Conservation (phyloP, 768 basidiomycete species). For the Tylopilus balloui region DNA sequence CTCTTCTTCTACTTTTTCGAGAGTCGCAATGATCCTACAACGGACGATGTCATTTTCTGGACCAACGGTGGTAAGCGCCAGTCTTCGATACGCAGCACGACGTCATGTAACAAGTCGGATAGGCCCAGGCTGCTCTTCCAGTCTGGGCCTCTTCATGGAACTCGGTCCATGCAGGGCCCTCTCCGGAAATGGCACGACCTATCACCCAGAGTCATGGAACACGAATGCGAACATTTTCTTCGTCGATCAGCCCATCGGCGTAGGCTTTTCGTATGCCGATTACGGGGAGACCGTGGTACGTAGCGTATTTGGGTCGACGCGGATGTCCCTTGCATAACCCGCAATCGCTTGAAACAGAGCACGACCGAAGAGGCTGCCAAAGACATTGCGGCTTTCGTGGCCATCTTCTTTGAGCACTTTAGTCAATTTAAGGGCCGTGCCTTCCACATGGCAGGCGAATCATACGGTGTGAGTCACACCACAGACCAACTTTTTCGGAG, state of each 20-base stretch:
- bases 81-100: neutral
- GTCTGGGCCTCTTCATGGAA: slow-evolving; percentile 70
- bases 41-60: slow-evolving; percentile 58
- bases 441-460: slow-evolving; percentile 61
- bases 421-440: slow-evolving; percentile 59
- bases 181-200: slow-evolving; percentile 45
- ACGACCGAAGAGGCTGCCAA: slow-evolving; percentile 65
- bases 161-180: slow-evolving; percentile 68
- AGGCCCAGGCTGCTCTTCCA: slow-evolving; percentile 51
- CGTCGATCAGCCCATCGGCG: slow-evolving; percentile 44
- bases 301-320: slow-evolving; percentile 4
- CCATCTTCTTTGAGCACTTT: slow-evolving; percentile 74
- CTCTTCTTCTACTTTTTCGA: slow-evolving; percentile 77
- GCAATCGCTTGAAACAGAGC: slow-evolving; percentile 33
- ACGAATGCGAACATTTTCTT: slow-evolving; percentile 51
- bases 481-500: neutral
- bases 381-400: slow-evolving; percentile 67
- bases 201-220: slow-evolving; percentile 64
- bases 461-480: slow-evolving; percentile 40
- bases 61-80: slow-evolving; percentile 50
- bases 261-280: slow-evolving; percentile 45
- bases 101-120: neutral
- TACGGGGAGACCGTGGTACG: slow-evolving; percentile 38
- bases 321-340: neutral
- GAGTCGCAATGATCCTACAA: slow-evolving; percentile 52